These are phyloP conservation scores for Alternaria sp. DNA, from an alignment of 2,329 filamentous ascomycete species.

Conservation along the genomic window DNA sequence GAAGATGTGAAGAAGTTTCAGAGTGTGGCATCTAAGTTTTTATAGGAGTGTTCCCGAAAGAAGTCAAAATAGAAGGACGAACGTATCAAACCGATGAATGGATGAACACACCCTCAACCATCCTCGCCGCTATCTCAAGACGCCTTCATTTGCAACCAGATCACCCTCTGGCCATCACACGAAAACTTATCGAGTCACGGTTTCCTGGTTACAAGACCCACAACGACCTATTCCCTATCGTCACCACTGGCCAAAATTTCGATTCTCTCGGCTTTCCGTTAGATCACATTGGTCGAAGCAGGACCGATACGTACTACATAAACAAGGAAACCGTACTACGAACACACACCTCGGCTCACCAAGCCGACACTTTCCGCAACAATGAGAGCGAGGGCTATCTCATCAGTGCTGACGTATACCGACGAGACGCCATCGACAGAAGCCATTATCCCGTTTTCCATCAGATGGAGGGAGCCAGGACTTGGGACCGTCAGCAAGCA, in stretches of 20 bases:
- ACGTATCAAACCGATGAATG: conserved; percentile 75
- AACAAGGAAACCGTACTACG: conserved; percentile 83
- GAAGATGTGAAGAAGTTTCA: background rate
- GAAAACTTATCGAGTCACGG: conserved; percentile 87
- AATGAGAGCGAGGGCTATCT: conserved; percentile 81
- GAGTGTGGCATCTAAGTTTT: conserved; percentile 12
- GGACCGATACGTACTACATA: conserved; percentile 94
- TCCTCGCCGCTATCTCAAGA: conserved; percentile 75
- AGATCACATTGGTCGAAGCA: conserved; percentile 85
- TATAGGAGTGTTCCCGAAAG: conserved; percentile 26
- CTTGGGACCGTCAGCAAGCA: conserved; percentile 77
- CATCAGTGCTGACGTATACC: conserved; percentile 92
- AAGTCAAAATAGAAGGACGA: conserved; percentile 66
- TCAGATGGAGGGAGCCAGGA: conserved; percentile 94
- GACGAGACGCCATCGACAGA: conserved; percentile 90
- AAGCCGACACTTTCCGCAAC: conserved; percentile 78
- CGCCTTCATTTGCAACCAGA: conserved; percentile 88
- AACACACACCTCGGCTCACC: conserved; percentile 94
- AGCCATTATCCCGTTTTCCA: conserved; percentile 98
- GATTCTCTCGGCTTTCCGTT: conserved; percentile 91
- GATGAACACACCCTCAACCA: conserved; percentile 82
- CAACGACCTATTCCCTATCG: conserved; percentile 81
- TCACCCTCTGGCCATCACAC: conserved; percentile 89
- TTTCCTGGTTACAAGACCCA: conserved; percentile 82
- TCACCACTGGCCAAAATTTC: conserved; percentile 87